Conservation (phyloP, 2,329 filamentous ascomycete species). For the Exophiala phaeomuriformis region DNA sequence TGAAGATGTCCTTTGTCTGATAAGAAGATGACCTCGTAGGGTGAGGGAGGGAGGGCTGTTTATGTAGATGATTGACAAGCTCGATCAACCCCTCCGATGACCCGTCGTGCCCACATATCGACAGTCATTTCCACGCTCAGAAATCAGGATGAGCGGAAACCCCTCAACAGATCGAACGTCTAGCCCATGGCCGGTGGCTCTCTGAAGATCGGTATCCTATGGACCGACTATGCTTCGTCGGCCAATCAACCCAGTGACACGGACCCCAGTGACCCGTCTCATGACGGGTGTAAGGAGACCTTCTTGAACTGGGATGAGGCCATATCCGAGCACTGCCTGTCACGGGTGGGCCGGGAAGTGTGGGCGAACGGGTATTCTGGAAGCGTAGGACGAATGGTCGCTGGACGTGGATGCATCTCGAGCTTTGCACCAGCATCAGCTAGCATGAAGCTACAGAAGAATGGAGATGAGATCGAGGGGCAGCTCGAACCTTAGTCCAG, state of each 20-base stretch:
- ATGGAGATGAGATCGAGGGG: conserved; percentile 1
- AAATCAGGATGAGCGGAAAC: conserved; percentile 23
- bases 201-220: conserved; percentile 13
- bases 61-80: conserved; percentile 16
- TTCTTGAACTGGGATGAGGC: conserved; percentile 7
- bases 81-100: conserved; percentile 15
- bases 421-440: background rate
- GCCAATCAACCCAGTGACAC: background rate
- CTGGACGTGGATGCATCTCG: background rate
- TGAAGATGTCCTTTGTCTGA: background rate
- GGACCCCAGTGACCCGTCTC: conserved; percentile 15
- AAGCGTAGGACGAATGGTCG: background rate
- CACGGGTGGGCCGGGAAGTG: conserved; percentile 1
- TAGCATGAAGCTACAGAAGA: conserved; percentile 6
- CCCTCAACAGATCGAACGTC: conserved; percentile 14
- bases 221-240: conserved; percentile 5
- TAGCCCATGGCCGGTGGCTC: background rate
- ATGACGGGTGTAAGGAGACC: conserved; percentile 24
- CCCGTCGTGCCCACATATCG: background rate
- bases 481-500: background rate
- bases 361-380: conserved; percentile 16
- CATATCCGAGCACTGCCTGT: background rate
- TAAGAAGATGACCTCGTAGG: background rate
- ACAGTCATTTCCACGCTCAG: background rate
- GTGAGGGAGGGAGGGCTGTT: background rate